Base-by-base conservation (phyloP, 805 yeast genomes). In the Lipomyces sp. region DNA sequence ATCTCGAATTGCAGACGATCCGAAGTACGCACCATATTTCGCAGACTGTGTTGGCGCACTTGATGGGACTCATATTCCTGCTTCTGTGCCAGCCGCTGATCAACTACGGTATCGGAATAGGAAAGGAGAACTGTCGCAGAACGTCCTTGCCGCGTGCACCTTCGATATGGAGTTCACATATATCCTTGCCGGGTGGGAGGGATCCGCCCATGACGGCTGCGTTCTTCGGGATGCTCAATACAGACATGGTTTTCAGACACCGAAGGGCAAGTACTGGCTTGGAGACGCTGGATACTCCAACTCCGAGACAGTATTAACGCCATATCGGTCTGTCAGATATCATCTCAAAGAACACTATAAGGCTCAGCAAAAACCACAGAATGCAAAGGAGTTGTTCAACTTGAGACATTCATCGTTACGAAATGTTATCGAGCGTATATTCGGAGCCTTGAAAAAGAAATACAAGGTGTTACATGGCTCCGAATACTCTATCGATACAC, bases 371-470 rank as follows among this genome's bases (percentile, higher is more conserved):
- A 39, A 39, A 11, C 24, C 48, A 4, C 48, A 11, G 48, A 39
- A 39, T 39, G 48, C 48, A 39, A 39, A 39, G 48, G 48, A 39
- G 48, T 39, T 39, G 48, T 39, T 39, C 48, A 39, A 39, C 48
- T 11, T 39, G 48, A 39, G 48, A 18, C 48, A 15, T 39, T 18
- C 48, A 39, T 39, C 48, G 2, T 39, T 39, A 11, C 48, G 48
- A 1, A 39, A 39, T 15, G 48, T 39, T 39, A 39, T 39, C 4
- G 48, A 39, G 48, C 48, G n/a, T 39, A 39, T 39, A 39, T 39
- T 39, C 4, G 48, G 24, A 39, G 48, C 13, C 4, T 2, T 39
- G 48, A 39, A 39, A 4, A 39, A 39, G 48, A 39, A 39, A 39
- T 39, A 39, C 48, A 39, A 39, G 48, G 48, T 39, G 4, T 39